Evolutionary conservation across 768 basidiomycete species (phyloP).

Genomic region (Suillus bovinus): DNA sequence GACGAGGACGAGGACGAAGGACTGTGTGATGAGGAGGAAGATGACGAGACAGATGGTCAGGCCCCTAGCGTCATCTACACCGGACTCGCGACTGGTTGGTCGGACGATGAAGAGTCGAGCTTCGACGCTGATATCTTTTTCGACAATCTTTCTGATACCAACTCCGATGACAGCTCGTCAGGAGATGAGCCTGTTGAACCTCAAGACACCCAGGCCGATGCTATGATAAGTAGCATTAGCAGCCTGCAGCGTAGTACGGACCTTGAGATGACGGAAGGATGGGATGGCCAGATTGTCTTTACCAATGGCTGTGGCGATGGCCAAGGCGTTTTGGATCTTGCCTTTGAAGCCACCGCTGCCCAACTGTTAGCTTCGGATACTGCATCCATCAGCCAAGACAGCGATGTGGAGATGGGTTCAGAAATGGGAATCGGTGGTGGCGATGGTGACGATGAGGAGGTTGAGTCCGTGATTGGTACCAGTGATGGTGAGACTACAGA

Average conservation of each 20-base stretch:
- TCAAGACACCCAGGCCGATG: conserved; percentile 34
- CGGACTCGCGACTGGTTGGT: conserved; percentile 76
- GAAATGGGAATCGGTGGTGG: conserved; percentile 23
- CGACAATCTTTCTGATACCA: conserved; percentile 67
- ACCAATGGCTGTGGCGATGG: conserved; percentile 60
- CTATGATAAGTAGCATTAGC: conserved; percentile 26
- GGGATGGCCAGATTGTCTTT: conserved; percentile 77
- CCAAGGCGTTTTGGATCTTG: conserved; percentile 57
- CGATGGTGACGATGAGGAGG: conserved; percentile 40
- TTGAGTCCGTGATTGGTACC: conserved; percentile 49
- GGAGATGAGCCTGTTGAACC: conserved; percentile 50
- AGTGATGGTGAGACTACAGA: conserved; percentile 79
- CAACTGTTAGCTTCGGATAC: conserved; percentile 51
- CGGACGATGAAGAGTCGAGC: conserved; percentile 72
- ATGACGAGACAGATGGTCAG: conserved; percentile 48
- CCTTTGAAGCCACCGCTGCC: conserved; percentile 66
- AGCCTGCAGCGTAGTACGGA: conserved; percentile 40
- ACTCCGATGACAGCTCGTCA: conserved; percentile 35
- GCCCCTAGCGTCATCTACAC: conserved; percentile 46
- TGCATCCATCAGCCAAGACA: conserved; percentile 49
- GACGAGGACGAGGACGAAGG: conserved; percentile 48
- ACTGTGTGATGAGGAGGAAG: conserved; percentile 41
- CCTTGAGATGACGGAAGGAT: conserved; percentile 69
- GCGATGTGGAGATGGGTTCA: conserved; percentile 48
- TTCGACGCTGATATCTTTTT: conserved; percentile 88